Evolutionary conservation across 2,329 filamentous ascomycete species (phyloP), one percentile per base, ranked within the genome.

Genomic region (Phialocephala sp.): DNA sequence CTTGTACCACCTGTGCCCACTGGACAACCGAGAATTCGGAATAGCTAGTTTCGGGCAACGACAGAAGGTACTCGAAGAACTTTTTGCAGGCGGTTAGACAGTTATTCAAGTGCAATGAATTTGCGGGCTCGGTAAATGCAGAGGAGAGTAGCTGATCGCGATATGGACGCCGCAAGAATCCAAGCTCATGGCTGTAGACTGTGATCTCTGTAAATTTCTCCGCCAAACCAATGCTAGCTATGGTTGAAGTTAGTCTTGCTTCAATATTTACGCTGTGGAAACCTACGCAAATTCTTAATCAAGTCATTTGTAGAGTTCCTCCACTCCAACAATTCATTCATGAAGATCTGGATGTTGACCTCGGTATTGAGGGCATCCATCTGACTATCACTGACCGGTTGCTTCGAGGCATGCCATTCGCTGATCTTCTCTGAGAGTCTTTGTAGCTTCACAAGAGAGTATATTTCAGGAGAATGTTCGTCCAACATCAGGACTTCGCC

Each of bases 11-110:
- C 9, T 58, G 27, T 2, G 63, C 66, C 70, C 72, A 74, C 37
- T 74, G 67, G 0, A 69, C 63, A 0, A 63, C 41, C 4, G 71
- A 72, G 59, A 75, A 75, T 4, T 60, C 24, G 0, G 58, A 56
- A 37, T 69, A 75, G 27, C 55, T 55, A 0, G 60, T 9, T 20
- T 66, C 56, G 1, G 74, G 71, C 2, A 76, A 57, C 4, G 72
- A 72, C 8, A 76, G 67, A 0, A 75, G 61, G 32, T 69, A 69
- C 35, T 73, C 70, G 39, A 75, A 72, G 60, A 72, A 74, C 2
- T 12, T 58, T 60, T 72, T 73, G 1, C 56, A 61, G 14, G 69
- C 69, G 8, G 56, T 35, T 2, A 74, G 66, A 59, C 73, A 75
- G 12, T 41, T 57, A 8, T 35, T 37, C 1, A 71, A 64, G 56